Evolutionary conservation across 192 early-diverging fungal species (phyloP), one percentile per base, ranked within the genome.

Genomic region (Spinellus fusiger): DNA sequence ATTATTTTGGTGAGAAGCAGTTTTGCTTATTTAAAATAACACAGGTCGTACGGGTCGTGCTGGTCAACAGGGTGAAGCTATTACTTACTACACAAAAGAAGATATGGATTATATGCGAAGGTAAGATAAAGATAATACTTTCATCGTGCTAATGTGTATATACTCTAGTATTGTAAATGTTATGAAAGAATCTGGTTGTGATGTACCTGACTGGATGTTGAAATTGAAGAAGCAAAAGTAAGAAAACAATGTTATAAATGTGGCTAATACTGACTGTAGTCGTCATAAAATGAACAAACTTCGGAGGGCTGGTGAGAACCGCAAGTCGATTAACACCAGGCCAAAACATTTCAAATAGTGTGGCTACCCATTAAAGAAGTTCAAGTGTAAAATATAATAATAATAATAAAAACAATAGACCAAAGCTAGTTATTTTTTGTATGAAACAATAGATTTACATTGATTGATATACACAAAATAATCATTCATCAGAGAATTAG

Each of bases 161-260:
- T 35, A 28, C n/a, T 20, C 3, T 64, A 86, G 83, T 46, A 88
- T 99, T 55, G 95, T 96, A 13, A 98, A 99, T 71, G 95, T 99
- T 9, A 97, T 99, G 94, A 80, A 84, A 37, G 87, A 92, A 53
- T 92, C 89, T 33, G 96, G 95, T 5, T 95, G 95, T 74, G 90
- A 96, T 1, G 89, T 99, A 5, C 93, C 95, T 27, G 93, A 98
- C 31, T 99, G 96, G 96, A 98, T 99, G 95, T 67, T 99, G 65
- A 60, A 82, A 56, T 76, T 99, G 57, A 90, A 91, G 61, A 87
- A 89, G 44, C 83, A 87, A 55, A 79, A 68, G 77, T 79, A 77
- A 51, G 18, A 32, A 35, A 54, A 26, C 27, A 40, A 34, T 25
- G 16, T 13, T 31, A n/a, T 37, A 5, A 20, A 18, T 27, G 5